These are phyloP conservation scores for Rhizomucor miehei DNA, from an alignment of 371 early-diverging fungal genomes.

Conservation along the genomic window DNA sequence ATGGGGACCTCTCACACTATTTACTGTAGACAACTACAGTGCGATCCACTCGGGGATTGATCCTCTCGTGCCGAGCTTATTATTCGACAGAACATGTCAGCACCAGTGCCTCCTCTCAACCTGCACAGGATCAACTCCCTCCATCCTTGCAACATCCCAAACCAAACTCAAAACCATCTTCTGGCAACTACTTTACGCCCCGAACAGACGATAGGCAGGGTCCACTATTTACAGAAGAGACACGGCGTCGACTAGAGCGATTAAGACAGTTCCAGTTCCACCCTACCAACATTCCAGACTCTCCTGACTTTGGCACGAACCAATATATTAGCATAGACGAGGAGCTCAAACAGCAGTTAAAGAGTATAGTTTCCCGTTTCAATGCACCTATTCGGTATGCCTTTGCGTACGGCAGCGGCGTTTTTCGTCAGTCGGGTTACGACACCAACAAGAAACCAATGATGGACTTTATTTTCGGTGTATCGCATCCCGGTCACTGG, in stretches of 20 bases:
- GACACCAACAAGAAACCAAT: conserved; percentile 72
- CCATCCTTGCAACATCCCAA: conserved; percentile 1
- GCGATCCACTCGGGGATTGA: too few species aligned
- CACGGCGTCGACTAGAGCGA: conserved; percentile 30
- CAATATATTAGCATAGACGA: conserved; percentile 63
- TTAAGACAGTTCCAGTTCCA: conserved; percentile 45
- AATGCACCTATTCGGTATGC: conserved; percentile 81
- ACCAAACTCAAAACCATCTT: not conserved
- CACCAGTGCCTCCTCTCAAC: not conserved
- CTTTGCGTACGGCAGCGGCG: conserved; percentile 95
- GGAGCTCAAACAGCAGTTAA: conserved; percentile 56
- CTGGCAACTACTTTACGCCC: too few species aligned
- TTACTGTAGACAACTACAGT: too few species aligned
- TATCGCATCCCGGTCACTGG: conserved; percentile 96
- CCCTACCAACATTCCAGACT: conserved; percentile 50
- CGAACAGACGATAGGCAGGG: too few species aligned
- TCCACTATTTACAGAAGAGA: conserved; percentile 35
- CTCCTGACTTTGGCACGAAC: conserved; percentile 68
- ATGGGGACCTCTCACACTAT: too few species aligned
- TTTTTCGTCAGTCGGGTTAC: conserved; percentile 84
- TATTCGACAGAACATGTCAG: too few species aligned
- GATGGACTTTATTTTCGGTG: conserved; percentile 95
- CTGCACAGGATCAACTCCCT: not conserved
- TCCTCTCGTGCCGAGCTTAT: too few species aligned
- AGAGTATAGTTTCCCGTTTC: conserved; percentile 56